Evolutionary conservation across 75 land plant genomes (phyloP).

Genomic region (Sequoiadendron giganteum): DNA sequence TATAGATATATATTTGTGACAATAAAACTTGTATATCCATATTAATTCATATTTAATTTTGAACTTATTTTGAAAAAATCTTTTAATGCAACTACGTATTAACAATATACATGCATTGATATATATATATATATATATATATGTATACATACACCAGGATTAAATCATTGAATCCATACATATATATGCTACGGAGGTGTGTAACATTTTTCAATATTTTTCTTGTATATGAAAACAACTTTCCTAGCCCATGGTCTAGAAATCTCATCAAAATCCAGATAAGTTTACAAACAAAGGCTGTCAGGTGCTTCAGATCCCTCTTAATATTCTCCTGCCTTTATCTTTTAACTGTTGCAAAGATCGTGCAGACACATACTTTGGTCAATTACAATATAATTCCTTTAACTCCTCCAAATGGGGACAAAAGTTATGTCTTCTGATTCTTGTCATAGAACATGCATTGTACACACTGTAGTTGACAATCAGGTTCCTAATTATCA

Average conservation of each 20-base stretch:
- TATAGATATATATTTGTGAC: too few relatives aligned
- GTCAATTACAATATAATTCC: neutral
- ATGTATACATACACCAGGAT: too few relatives aligned
- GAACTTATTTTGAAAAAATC: too few relatives aligned
- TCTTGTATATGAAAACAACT: neutral
- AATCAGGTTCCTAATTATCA: neutral
- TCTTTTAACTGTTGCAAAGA: neutral
- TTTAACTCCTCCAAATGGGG: neutral
- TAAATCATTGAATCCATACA: too few relatives aligned
- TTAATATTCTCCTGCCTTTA: slow-evolving; percentile 7
- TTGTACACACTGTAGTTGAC: neutral
- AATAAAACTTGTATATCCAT: too few relatives aligned
- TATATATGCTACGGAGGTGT: neutral
- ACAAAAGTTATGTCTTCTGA: neutral
- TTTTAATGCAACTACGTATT: too few relatives aligned
- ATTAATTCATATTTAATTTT: too few relatives aligned
- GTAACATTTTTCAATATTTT: neutral
- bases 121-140: too few relatives aligned
- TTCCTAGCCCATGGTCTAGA: neutral
- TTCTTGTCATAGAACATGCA: neutral
- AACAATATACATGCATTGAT: too few relatives aligned
- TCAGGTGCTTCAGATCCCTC: neutral
- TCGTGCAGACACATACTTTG: neutral
- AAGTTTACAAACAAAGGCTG: neutral
- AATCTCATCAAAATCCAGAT: neutral